phyloP scores from a whole-genome alignment of 768 basidiomycete species.

The Strobilomyces echinocephalus region DNA sequence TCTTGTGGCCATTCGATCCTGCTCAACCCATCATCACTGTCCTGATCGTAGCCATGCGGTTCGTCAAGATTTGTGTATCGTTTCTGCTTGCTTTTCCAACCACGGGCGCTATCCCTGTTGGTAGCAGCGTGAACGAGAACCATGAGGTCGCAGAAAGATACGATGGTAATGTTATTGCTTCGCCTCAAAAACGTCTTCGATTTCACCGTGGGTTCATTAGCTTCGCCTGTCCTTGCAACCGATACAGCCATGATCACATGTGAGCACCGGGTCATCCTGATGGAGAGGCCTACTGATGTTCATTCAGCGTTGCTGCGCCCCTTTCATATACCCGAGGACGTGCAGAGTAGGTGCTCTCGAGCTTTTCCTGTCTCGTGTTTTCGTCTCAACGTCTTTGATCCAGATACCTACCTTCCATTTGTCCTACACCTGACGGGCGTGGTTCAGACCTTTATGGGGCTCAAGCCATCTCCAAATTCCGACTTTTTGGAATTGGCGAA shows the following conservation, averaged over 20 bases:
- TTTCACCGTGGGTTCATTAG: neutral
- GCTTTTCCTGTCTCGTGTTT: too few species aligned
- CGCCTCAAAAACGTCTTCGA: neutral
- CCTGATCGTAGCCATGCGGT: neutral
- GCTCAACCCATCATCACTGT: neutral
- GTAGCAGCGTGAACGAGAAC: neutral
- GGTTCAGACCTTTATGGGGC: neutral
- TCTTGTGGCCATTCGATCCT: too few species aligned
- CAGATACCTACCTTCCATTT: neutral
- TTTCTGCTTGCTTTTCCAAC: neutral
- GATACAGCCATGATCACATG: neutral
- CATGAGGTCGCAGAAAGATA: neutral
- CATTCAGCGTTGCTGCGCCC: neutral
- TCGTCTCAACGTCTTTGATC: too few species aligned
- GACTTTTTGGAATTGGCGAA: neutral
- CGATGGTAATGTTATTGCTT: neutral
- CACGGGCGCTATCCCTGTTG: neutral
- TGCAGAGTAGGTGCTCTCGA: neutral
- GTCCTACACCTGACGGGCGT: neutral
- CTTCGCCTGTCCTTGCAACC: neutral
- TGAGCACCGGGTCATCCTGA: neutral
- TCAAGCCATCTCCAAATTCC: neutral
- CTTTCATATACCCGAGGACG: neutral
- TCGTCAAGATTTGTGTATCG: neutral
- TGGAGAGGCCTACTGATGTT: neutral